Percentiles rank a stretch among this genome's conserved stretches.
Conservation (phyloP, 257 asterid species). For the Nemophila menziesii region DNA sequence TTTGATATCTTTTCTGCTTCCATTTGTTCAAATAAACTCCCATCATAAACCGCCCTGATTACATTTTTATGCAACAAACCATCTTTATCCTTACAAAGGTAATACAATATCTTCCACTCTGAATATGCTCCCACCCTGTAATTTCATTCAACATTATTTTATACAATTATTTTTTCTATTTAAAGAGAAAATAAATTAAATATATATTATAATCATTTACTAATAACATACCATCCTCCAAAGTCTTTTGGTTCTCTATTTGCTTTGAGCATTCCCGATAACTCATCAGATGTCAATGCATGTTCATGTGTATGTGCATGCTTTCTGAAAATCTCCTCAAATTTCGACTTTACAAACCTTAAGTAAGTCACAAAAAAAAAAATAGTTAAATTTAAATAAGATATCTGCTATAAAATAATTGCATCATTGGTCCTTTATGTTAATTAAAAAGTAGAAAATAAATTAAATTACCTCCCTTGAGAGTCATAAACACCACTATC, state of each 20-base stretch:
- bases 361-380: not conserved
- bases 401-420: too few relatives aligned
- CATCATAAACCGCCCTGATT: slow-evolving; percentile 53
- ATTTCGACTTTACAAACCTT: slow-evolving; percentile 58
- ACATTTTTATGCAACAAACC: slow-evolving; percentile 54
- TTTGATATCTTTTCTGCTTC: slow-evolving; percentile 38
- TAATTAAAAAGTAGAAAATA: not conserved
- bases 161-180: too few relatives aligned
- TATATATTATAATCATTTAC: too few relatives aligned
- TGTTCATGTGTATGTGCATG: slow-evolving; percentile 32
- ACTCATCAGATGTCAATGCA: slow-evolving; percentile 51
- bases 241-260: slow-evolving; percentile 62
- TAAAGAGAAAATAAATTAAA: too few relatives aligned
- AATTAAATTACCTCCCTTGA: slow-evolving; percentile 58
- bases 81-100: slow-evolving; percentile 55
- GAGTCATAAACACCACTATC: slow-evolving; percentile 58
- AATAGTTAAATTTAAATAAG: not conserved
- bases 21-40: slow-evolving; percentile 68
- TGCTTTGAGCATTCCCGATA: slow-evolving; percentile 39
- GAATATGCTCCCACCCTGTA: slow-evolving; percentile 24
- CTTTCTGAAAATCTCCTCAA: slow-evolving; percentile 56
- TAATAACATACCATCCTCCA: slow-evolving; percentile 46
- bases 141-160: not conserved
- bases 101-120: slow-evolving; percentile 66
- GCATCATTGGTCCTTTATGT: not conserved